A percentile compares a stretch with the other conserved stretches of the same genome.
Evolutionary conservation across 352 stramenopile genomes (phyloP).

Genomic region (Globisporangium acanthophoron): DNA sequence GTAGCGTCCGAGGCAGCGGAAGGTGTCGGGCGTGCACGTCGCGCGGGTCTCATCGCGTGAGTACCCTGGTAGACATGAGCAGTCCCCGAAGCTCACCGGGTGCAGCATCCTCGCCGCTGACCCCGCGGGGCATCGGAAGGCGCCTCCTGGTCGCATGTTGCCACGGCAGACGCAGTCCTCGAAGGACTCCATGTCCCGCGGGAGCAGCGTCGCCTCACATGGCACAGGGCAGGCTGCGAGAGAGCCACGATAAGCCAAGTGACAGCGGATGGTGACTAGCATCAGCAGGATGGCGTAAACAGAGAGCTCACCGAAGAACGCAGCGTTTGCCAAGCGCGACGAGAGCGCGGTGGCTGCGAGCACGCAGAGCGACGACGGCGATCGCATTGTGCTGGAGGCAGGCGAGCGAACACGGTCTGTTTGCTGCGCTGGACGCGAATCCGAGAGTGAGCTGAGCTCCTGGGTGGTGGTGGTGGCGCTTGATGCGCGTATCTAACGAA

Average conservation of each 20-base stretch:
- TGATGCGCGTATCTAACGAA: too few species aligned
- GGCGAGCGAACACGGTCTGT: too few species aligned
- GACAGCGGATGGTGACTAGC: neutral
- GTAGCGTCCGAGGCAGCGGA: conserved; percentile 62
- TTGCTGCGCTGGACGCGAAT: conserved; percentile 8
- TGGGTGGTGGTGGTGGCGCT: too few species aligned
- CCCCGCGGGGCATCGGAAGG: conserved; percentile 31
- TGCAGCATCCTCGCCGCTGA: conserved; percentile 23
- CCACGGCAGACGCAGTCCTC: conserved; percentile 59
- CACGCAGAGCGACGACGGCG: conserved; percentile 9
- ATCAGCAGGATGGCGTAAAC: too few species aligned
- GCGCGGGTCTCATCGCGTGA: conserved; percentile 35
- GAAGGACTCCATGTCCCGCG: conserved; percentile 74
- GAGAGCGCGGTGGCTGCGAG: conserved; percentile 9
- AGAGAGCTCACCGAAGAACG: conserved; percentile 29
- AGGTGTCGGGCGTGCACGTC: conserved; percentile 24
- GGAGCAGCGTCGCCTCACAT: conserved; percentile 73
- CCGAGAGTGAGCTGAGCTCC: conserved; percentile 11
- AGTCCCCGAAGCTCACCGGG: conserved; percentile 40
- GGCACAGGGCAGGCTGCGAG: conserved; percentile 46
- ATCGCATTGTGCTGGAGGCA: neutral
- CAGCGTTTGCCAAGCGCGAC: conserved; percentile 15
- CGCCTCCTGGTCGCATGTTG: neutral
- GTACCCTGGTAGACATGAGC: conserved; percentile 23
- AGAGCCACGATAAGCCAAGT: conserved; percentile 1